Conservation (phyloP, 2,329 filamentous ascomycete genomes). For the Colletotrichum phormii region DNA sequence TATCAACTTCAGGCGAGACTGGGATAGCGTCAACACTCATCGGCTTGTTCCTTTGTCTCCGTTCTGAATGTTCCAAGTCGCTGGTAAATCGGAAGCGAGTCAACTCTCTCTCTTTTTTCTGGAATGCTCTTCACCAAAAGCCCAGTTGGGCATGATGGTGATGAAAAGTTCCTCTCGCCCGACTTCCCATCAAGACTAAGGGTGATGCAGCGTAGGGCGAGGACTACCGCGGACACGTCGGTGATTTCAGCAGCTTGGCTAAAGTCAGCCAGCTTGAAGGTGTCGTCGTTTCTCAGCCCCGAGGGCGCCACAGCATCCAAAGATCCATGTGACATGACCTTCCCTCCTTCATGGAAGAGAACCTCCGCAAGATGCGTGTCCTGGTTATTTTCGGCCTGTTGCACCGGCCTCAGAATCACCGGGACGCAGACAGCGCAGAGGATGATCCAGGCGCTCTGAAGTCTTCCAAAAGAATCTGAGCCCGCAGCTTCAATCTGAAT, state of each 20-base stretch:
- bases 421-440: background rate
- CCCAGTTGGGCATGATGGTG: background rate
- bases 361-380: background rate
- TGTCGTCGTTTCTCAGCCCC: background rate
- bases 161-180: background rate
- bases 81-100: background rate
- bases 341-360: background rate
- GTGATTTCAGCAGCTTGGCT: background rate
- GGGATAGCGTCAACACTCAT: background rate
- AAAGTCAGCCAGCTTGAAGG: background rate
- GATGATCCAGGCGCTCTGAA: background rate
- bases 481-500: background rate
- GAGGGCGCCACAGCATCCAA: background rate
- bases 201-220: background rate
- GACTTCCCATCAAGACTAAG: background rate
- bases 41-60: background rate
- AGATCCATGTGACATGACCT: background rate
- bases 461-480: background rate
- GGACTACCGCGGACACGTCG: background rate
- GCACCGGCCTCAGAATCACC: background rate
- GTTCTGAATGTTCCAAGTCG: background rate
- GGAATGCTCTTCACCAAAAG: background rate
- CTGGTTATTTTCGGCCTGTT: background rate
- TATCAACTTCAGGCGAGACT: background rate
- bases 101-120: background rate